Evolutionary conservation across 768 basidiomycete species (phyloP).

Genomic region (Termitomyces sp.): DNA sequence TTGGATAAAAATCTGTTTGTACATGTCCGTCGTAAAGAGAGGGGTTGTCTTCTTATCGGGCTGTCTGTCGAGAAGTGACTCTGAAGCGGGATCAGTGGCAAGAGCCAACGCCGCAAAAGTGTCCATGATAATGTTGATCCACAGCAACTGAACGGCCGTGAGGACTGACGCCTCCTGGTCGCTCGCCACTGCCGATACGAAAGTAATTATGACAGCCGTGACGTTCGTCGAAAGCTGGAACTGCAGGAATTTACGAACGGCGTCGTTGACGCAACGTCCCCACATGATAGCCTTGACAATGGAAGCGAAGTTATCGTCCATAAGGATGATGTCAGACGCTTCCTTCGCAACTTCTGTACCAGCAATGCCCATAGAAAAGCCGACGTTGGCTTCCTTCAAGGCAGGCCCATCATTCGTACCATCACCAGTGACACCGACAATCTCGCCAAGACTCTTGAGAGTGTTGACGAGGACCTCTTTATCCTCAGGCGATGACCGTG

Average conservation of each 20-base stretch:
- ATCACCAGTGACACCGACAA: conserved; percentile 95
- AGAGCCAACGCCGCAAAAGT: conserved; percentile 97
- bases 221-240: conserved; percentile 95
- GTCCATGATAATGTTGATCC: conserved; percentile 99
- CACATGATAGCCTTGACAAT: conserved; percentile 98
- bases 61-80: conserved; percentile 75
- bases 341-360: conserved; percentile 99
- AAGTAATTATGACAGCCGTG: conserved; percentile 92
- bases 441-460: conserved; percentile 80
- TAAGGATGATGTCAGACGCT: conserved; percentile 97
- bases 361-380: conserved; percentile 95
- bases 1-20: conserved; percentile 93
- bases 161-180: conserved; percentile 75
- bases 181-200: conserved; percentile 84
- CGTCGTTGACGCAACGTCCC: conserved; percentile 98
- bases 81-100: conserved; percentile 92
- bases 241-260: conserved; percentile 95
- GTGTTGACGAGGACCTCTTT: conserved; percentile 92
- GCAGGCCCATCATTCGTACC: conserved; percentile 98
- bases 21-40: conserved; percentile 89
- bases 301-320: conserved; percentile 96
- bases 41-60: conserved; percentile 89
- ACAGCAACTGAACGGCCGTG: conserved; percentile 92
- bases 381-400: conserved; percentile 91
- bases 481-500: conserved; percentile 95